Conservation (phyloP, 768 basidiomycete species). For the Omphalotus guepiniiformis region DNA sequence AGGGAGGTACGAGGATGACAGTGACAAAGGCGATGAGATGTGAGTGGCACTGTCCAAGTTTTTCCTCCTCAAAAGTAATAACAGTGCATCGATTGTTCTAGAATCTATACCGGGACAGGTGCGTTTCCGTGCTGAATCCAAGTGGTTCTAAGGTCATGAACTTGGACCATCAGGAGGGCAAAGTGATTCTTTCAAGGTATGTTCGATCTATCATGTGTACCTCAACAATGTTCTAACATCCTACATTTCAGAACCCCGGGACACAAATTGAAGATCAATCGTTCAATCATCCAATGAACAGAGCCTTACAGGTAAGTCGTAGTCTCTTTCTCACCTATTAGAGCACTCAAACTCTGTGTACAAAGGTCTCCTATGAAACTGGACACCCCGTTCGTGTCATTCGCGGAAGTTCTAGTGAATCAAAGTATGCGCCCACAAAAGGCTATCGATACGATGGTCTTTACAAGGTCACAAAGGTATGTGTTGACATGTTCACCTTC, state of each 20-base stretch:
- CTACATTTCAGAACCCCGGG: constrained; percentile 15
- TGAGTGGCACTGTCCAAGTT: constrained; percentile 15
- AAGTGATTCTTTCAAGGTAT: constrained; percentile 15
- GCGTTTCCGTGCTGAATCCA: not conserved
- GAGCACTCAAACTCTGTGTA: not conserved
- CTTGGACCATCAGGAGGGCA: constrained; percentile 17
- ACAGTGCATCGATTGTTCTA: constrained; percentile 11
- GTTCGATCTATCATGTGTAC: not conserved
- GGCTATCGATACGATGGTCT: constrained; percentile 43
- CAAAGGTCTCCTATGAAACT: constrained; percentile 29
- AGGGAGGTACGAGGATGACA: constrained; percentile 37
- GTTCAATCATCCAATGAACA: constrained; percentile 31
- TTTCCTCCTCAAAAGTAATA: not conserved
- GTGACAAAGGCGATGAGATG: constrained; percentile 35
- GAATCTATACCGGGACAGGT: constrained; percentile 40
- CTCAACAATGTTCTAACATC: not conserved
- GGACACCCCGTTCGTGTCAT: constrained; percentile 36
- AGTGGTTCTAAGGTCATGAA: not conserved
- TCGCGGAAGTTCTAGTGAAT: constrained; percentile 27
- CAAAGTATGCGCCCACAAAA: constrained; percentile 29
- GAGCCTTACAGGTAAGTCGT: constrained; percentile 24
- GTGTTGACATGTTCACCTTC: constrained; percentile 2
- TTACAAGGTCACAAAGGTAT: constrained; percentile 32
- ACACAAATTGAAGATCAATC: constrained; percentile 29
- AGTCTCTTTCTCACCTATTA: not conserved